Conservation (phyloP, 2,329 filamentous ascomycete species). For the Leptographium radiaticola region DNA sequence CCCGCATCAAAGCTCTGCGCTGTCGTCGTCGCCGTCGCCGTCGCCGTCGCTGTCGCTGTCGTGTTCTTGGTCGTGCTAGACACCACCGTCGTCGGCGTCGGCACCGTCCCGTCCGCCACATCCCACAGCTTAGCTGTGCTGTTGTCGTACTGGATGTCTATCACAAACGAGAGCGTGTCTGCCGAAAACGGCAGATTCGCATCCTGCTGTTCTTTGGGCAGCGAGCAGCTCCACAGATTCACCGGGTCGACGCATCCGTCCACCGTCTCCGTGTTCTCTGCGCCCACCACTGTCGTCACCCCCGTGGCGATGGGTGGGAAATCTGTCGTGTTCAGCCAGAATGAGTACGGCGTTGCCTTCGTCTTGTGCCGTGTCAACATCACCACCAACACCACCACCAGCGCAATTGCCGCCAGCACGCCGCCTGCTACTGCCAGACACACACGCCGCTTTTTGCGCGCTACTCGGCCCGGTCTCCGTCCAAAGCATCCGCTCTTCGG, state of each 20-base stretch:
- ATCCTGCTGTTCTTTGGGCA: conserved; percentile 66
- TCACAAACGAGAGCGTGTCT: conserved; percentile 63
- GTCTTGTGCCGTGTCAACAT: conserved; percentile 15
- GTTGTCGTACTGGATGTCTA: conserved; percentile 66
- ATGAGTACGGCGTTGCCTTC: conserved; percentile 20
- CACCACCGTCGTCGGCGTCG: conserved; percentile 7
- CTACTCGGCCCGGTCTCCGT: conserved; percentile 48
- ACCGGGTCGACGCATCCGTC: conserved; percentile 58
- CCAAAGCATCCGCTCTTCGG: conserved; percentile 53
- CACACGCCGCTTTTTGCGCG: conserved; percentile 47
- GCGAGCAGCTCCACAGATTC: conserved; percentile 73
- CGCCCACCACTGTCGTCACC: conserved; percentile 62
- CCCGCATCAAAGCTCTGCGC: conserved; percentile 10
- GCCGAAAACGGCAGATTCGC: conserved; percentile 48
- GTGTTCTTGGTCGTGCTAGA: not conserved
- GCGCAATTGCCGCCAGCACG: conserved; percentile 34
- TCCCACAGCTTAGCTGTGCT: conserved; percentile 39
- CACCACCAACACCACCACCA: conserved; percentile 42
- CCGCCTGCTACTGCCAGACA: conserved; percentile 39
- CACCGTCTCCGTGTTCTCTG: conserved; percentile 50
- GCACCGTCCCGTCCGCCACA: conserved; percentile 22
- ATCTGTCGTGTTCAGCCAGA: conserved; percentile 74
- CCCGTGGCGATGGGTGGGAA: conserved; percentile 83
- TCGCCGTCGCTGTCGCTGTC: not conserved
- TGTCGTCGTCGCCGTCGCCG: not conserved